phyloP scores from a whole-genome alignment of 2,329 filamentous ascomycete species.

The Colletotrichum acutatum region DNA sequence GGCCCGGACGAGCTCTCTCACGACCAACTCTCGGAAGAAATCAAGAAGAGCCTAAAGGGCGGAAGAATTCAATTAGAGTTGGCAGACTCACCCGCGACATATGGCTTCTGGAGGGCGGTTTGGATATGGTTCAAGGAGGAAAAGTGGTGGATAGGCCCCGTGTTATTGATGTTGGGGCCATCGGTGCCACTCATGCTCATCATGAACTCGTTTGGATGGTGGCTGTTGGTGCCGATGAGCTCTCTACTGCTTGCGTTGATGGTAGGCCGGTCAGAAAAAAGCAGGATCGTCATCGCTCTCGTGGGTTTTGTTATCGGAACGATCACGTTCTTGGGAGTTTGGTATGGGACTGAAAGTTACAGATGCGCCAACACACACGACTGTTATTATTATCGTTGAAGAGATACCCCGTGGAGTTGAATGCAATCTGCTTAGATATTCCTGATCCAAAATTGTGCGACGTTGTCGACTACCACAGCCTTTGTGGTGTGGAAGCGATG shows the following conservation, averaged over 20 bases:
- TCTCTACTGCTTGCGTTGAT: neutral
- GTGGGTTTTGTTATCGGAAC: neutral
- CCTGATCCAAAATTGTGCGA: neutral
- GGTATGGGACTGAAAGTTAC: neutral
- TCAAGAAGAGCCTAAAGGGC: constrained; percentile 36
- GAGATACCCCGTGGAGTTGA: neutral
- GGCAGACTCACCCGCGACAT: neutral
- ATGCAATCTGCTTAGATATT: neutral
- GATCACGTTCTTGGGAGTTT: neutral
- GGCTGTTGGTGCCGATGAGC: neutral
- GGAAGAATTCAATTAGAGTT: constrained; percentile 36
- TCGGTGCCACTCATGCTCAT: neutral
- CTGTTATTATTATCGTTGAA: neutral
- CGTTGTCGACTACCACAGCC: neutral
- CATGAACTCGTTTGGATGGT: neutral
- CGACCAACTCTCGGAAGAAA: constrained; percentile 34
- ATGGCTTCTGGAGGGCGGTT: neutral
- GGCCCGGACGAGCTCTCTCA: constrained; percentile 33
- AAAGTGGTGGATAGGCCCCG: constrained; percentile 17
- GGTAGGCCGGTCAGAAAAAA: constrained; percentile 11
- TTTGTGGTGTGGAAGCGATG: neutral
- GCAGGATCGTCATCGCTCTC: neutral
- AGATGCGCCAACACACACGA: too few relatives aligned
- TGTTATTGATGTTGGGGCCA: constrained; percentile 1
- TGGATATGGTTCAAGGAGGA: constrained; percentile 19